These are phyloP conservation scores for Macrocybe gigantea DNA, from an alignment of 768 basidiomycete species.

Conservation along the genomic window DNA sequence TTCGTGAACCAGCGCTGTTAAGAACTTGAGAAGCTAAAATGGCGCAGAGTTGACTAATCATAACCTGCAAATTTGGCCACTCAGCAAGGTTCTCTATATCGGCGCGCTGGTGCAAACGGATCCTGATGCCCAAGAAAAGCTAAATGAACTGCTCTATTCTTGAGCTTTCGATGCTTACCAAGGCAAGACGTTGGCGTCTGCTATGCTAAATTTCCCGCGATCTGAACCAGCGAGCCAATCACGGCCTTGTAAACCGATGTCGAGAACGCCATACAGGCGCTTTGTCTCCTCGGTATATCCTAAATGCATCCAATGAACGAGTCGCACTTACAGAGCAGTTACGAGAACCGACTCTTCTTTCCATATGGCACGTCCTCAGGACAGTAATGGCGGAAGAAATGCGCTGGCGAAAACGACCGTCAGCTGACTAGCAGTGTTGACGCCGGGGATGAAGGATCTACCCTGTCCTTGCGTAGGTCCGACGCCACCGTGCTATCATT, in stretches of 20 bases:
- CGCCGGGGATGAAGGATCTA: conserved; percentile 4
- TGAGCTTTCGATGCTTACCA: conserved; percentile 36
- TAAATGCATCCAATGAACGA: conserved; percentile 17
- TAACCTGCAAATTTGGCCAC: conserved; percentile 16
- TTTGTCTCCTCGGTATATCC: conserved; percentile 79
- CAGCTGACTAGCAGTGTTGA: neutral
- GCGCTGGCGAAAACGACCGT: conserved; percentile 27
- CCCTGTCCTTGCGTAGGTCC: conserved; percentile 85
- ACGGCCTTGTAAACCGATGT: conserved; percentile 62
- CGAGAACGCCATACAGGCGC: conserved; percentile 75
- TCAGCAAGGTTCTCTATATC: conserved; percentile 18
- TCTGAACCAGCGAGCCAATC: conserved; percentile 81
- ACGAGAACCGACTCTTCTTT: conserved; percentile 42
- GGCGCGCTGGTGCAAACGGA: conserved; percentile 38
- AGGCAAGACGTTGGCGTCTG: conserved; percentile 63
- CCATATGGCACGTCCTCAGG: conserved; percentile 63
- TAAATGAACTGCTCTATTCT: neutral
- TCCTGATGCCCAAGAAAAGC: conserved; percentile 32
- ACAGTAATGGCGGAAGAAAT: conserved; percentile 58
- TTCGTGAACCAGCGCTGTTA: conserved; percentile 10
- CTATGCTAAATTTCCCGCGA: conserved; percentile 61
- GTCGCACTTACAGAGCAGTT: neutral
- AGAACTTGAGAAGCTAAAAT: neutral
- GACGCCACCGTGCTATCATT: conserved; percentile 63
- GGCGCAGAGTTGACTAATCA: neutral